Evolutionary conservation across 2,329 filamentous ascomycete species (phyloP).

Genomic region (Monilinia fructigena): DNA sequence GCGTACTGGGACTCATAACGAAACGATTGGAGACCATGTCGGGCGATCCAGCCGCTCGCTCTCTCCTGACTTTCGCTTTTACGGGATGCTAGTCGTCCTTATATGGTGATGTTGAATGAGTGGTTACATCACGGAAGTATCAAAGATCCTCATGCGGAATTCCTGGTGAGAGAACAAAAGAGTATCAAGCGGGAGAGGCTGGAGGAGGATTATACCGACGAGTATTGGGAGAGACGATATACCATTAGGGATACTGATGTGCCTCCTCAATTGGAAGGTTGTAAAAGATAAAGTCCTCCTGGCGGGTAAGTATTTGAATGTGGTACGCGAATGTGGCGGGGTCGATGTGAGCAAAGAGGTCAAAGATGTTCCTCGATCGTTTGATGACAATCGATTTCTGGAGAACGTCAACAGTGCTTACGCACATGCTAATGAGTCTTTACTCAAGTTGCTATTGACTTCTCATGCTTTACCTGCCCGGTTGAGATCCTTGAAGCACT

Average conservation of each 20-base stretch:
- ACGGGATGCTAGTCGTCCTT: constrained; percentile 85
- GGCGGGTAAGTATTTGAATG: constrained; percentile 96
- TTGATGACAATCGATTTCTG: constrained; percentile 87
- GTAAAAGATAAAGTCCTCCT: constrained; percentile 93
- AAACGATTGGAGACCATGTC: constrained; percentile 84
- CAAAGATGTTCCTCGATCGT: constrained; percentile 83
- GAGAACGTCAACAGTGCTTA: constrained; percentile 97
- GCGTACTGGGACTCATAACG: constrained; percentile 85
- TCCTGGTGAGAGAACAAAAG: constrained; percentile 92
- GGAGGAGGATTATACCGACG: constrained; percentile 96
- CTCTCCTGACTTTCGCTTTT: constrained; percentile 78
- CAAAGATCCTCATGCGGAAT: constrained; percentile 89
- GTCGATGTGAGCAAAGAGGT: constrained; percentile 90
- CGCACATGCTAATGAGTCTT: constrained; percentile 88
- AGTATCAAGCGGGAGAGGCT: constrained; percentile 88
- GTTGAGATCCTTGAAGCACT: constrained; percentile 90
- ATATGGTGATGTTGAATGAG: constrained; percentile 98
- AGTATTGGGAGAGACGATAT: constrained; percentile 98
- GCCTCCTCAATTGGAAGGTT: constrained; percentile 80
- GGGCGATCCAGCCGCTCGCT: constrained; percentile 84
- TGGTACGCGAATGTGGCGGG: constrained; percentile 93
- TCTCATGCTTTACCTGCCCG: constrained; percentile 87
- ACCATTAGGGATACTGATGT: constrained; percentile 90
- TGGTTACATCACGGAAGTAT: constrained; percentile 97
- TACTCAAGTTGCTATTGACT: constrained; percentile 86